These are phyloP conservation scores for Cymbidium sinense DNA, from an alignment of 106 monocot species.

Conservation along the genomic window DNA sequence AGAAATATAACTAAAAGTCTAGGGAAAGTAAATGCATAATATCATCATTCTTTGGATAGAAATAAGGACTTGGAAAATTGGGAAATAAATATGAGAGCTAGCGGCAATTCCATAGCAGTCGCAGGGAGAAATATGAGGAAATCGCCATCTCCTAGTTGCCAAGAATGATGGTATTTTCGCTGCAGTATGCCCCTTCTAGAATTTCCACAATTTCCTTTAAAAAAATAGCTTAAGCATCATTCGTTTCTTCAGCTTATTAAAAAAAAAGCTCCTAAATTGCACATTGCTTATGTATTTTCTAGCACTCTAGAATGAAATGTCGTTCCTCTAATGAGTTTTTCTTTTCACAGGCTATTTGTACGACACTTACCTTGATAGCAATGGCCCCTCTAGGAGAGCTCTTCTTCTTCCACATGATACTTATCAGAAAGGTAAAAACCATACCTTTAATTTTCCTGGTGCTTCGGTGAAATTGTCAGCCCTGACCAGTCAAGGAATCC, in stretches of 20 bases:
- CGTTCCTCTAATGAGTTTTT: neutral
- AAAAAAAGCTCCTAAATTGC: too few relatives aligned
- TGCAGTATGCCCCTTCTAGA: too few relatives aligned
- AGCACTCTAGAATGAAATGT: neutral
- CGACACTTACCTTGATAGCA: conserved; percentile 41
- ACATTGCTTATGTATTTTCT: neutral
- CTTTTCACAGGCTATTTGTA: conserved; percentile 43
- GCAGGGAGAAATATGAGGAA: too few relatives aligned
- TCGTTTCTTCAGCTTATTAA: neutral
- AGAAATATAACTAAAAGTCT: too few relatives aligned
- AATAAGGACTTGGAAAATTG: too few relatives aligned
- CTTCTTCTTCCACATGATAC: conserved; percentile 70
- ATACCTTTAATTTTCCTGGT: neutral
- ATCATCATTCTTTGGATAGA: too few relatives aligned
- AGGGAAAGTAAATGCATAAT: too few relatives aligned
- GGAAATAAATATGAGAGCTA: too few relatives aligned
- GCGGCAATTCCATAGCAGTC: too few relatives aligned
- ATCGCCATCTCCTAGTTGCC: too few relatives aligned
- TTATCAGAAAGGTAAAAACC: conserved; percentile 53
- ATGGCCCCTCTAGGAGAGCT: conserved; percentile 61
- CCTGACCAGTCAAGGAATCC: neutral
- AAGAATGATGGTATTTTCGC: too few relatives aligned
- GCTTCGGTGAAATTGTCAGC: neutral
- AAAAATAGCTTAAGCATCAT: neutral
- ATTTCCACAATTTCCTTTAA: too few relatives aligned